These are phyloP conservation scores for Leccinum griseonigrum DNA, from an alignment of 1,284 basidiomycete genomes.

Conservation along the genomic window DNA sequence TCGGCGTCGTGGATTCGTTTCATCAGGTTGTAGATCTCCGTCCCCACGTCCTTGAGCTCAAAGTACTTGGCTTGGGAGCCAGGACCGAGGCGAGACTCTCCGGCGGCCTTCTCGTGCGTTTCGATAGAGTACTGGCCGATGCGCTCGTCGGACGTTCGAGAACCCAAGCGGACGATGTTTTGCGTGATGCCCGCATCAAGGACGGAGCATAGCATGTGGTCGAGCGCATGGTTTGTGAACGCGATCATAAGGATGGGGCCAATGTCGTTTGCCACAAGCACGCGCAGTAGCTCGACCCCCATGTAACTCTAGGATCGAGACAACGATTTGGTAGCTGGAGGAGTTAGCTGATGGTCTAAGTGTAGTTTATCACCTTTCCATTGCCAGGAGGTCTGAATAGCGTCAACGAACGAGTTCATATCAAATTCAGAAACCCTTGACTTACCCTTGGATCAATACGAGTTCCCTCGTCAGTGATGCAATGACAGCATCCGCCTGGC, in stretches of 20 bases:
- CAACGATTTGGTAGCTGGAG: background rate
- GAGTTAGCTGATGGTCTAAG: background rate
- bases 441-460: slow-evolving; percentile 68
- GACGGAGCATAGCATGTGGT: slow-evolving; percentile 62
- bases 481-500: slow-evolving; percentile 55
- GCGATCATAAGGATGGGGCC: slow-evolving; percentile 66
- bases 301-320: slow-evolving; percentile 51
- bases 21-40: slow-evolving; percentile 46
- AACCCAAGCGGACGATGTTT: slow-evolving; percentile 63
- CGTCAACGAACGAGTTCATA: background rate
- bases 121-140: slow-evolving; percentile 60
- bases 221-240: slow-evolving; percentile 75
- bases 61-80: slow-evolving; percentile 34
- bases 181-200: slow-evolving; percentile 60
- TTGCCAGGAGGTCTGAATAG: slow-evolving; percentile 65
- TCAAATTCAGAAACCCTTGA: background rate
- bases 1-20: slow-evolving; percentile 36
- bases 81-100: slow-evolving; percentile 41
- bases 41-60: slow-evolving; percentile 45
- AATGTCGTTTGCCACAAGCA: slow-evolving; percentile 51
- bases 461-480: slow-evolving; percentile 59
- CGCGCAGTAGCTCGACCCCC: slow-evolving; percentile 62
- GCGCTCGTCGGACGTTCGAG: slow-evolving; percentile 56
- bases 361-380: slow-evolving; percentile 51
- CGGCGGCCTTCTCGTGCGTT: slow-evolving; percentile 45